Conservation (phyloP, 768 basidiomycete genomes). For the Amanita molliuscula region DNA sequence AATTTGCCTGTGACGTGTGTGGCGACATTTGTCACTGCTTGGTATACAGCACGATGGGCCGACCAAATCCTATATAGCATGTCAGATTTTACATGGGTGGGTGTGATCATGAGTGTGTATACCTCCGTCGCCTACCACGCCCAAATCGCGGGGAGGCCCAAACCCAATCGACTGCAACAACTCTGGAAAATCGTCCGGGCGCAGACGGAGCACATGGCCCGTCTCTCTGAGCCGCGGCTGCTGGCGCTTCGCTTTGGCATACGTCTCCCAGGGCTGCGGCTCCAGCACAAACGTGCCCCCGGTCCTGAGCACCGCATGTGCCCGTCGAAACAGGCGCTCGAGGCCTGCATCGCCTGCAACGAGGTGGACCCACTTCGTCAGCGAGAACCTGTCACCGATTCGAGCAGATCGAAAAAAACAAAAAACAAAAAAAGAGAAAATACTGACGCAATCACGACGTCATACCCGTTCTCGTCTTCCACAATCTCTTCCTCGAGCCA, state of each 20-base stretch:
- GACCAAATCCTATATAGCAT: too few relatives aligned
- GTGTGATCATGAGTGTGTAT: too few relatives aligned
- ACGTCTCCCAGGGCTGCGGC: conserved; percentile 80
- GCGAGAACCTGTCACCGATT: conserved; percentile 51
- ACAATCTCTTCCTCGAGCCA: conserved; percentile 53
- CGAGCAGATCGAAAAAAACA: background rate
- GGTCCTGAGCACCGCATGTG: conserved; percentile 41
- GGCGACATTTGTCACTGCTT: too few relatives aligned
- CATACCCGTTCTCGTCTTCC: conserved; percentile 55
- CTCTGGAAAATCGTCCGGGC: conserved; percentile 52
- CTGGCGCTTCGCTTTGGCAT: conserved; percentile 68
- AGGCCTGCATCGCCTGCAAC: conserved; percentile 71
- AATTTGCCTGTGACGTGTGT: too few relatives aligned
- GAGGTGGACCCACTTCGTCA: conserved; percentile 91
- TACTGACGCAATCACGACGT: conserved; percentile 72
- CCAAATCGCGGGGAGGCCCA: conserved; percentile 31
- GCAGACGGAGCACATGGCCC: conserved; percentile 41
- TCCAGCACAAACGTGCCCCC: conserved; percentile 72
- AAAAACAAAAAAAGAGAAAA: background rate
- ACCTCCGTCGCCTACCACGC: conserved; percentile 60
- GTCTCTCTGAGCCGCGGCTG: conserved; percentile 55
- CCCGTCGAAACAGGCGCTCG: conserved; percentile 53
- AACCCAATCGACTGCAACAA: conserved; percentile 59
- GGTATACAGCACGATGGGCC: too few relatives aligned
- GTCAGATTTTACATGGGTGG: too few relatives aligned